Conservation (phyloP, 495 filamentous ascomycete genomes). For the Penicillium coffeae region DNA sequence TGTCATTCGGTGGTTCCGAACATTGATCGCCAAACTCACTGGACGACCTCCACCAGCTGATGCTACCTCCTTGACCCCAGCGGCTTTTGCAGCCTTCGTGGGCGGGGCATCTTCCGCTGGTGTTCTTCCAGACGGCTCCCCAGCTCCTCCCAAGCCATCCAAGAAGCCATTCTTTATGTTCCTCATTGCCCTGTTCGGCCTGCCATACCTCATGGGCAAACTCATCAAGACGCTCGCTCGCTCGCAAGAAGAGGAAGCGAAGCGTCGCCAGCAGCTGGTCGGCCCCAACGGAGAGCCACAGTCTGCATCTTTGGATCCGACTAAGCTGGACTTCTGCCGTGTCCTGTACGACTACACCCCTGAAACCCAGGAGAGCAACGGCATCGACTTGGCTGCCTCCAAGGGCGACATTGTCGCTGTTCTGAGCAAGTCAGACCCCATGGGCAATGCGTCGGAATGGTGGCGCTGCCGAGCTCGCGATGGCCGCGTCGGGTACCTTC, state of each 20-base stretch:
- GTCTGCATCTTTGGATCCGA: conserved; percentile 62
- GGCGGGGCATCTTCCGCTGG: conserved; percentile 35
- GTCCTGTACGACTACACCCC: conserved; percentile 92
- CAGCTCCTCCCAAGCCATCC: conserved; percentile 65
- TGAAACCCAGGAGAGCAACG: conserved; percentile 58
- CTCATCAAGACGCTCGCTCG: conserved; percentile 80
- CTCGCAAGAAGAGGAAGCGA: conserved; percentile 76
- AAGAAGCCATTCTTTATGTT: conserved; percentile 97
- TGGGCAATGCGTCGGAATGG: conserved; percentile 92
- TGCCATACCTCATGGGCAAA: conserved; percentile 95
- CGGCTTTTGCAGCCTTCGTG: conserved; percentile 85
- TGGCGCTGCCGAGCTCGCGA: conserved; percentile 95
- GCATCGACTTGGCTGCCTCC: conserved; percentile 85
- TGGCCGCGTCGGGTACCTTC: conserved; percentile 85
- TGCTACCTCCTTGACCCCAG: conserved; percentile 78
- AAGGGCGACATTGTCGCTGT: conserved; percentile 97
- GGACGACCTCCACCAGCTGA: conserved; percentile 86
- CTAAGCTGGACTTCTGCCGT: conserved; percentile 91
- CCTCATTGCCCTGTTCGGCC: conserved; percentile 85
- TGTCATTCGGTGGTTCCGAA: conserved; percentile 87
- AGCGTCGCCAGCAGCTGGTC: conserved; percentile 50
- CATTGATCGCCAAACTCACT: conserved; percentile 87
- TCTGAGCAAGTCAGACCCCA: conserved; percentile 84
- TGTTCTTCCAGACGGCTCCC: conserved; percentile 52
- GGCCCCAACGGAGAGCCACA: conserved; percentile 49